Conservation (phyloP, 2,329 filamentous ascomycete genomes). For the Phaeosphaeriaceae sp. region DNA sequence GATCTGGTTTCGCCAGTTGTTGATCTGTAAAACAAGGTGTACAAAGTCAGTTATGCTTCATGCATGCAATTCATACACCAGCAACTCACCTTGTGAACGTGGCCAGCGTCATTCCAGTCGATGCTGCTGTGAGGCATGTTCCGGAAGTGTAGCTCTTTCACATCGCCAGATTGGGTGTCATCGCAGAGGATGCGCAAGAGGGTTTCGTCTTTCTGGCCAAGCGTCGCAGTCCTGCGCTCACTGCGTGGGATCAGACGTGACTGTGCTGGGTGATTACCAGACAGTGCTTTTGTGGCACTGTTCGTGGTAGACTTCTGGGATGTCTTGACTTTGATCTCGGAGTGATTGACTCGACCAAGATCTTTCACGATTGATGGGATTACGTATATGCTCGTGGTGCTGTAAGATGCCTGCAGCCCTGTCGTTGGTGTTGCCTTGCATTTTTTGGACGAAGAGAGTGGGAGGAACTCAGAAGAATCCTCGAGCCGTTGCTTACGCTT, state of each 20-base stretch:
- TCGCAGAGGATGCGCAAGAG: slow-evolving; percentile 24
- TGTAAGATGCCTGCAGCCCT: not conserved
- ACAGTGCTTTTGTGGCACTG: not conserved
- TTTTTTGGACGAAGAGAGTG: not conserved
- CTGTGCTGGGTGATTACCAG: not conserved
- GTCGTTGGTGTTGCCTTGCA: not conserved
- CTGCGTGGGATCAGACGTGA: slow-evolving; percentile 16
- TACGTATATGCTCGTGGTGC: not conserved
- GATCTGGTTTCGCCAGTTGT: slow-evolving; percentile 32
- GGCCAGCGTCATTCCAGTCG: slow-evolving; percentile 22
- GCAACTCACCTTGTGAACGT: slow-evolving; percentile 30
- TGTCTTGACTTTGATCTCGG: not conserved
- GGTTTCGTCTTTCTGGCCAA: slow-evolving; percentile 10
- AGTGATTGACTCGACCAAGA: not conserved
- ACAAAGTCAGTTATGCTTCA: too few species aligned
- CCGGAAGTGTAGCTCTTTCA: slow-evolving; percentile 25
- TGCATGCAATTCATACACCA: too few species aligned
- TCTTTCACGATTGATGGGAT: not conserved
- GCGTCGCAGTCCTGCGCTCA: slow-evolving; percentile 13
- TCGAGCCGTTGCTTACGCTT: not conserved
- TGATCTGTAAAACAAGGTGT: too few species aligned
- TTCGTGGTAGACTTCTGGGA: not conserved
- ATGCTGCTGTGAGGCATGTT: slow-evolving; percentile 20
- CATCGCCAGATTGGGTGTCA: slow-evolving; percentile 5
- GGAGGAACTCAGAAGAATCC: not conserved